phyloP scores from a whole-genome alignment of 129 eudicot genomes.

The Kitagawia praeruptora region DNA sequence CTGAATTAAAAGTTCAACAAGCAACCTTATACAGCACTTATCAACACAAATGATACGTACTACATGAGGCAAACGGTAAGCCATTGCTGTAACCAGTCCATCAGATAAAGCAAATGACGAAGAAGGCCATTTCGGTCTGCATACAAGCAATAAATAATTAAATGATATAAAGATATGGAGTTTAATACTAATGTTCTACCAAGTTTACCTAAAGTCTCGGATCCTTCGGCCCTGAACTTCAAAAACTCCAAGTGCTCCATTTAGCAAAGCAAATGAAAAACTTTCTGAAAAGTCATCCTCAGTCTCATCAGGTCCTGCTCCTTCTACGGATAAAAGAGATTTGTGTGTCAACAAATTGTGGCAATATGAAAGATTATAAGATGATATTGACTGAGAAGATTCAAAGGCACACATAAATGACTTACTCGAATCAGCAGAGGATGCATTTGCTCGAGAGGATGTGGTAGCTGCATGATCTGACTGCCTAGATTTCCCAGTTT shows the following conservation, averaged over 20 bases:
- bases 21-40: background rate
- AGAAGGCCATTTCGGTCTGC: conserved; percentile 99
- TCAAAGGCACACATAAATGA: background rate
- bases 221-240: conserved; percentile 97
- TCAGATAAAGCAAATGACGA: conserved; percentile 78
- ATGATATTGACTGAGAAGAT: background rate
- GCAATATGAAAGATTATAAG: background rate
- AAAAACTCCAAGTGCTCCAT: conserved; percentile 97
- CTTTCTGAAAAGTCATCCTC: conserved; percentile 93
- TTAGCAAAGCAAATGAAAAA: conserved; percentile 87
- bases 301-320: conserved; percentile 52
- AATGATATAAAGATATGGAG: background rate
- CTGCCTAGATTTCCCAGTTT: conserved; percentile 48
- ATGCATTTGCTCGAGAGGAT: conserved; percentile 29
- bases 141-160: conserved; percentile 14
- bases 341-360: conserved; percentile 13
- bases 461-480: conserved; percentile 38
- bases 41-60: conserved; percentile 33
- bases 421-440: conserved; percentile 52
- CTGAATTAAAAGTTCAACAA: conserved; percentile 12
- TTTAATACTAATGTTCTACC: background rate
- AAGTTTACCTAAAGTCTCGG: conserved; percentile 75
- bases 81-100: conserved; percentile 91
- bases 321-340: conserved; percentile 42
- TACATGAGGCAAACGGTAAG: conserved; percentile 96